These are phyloP conservation scores for Sarocladium kiliense DNA, from an alignment of 2,329 filamentous ascomycete genomes.

Conservation along the genomic window DNA sequence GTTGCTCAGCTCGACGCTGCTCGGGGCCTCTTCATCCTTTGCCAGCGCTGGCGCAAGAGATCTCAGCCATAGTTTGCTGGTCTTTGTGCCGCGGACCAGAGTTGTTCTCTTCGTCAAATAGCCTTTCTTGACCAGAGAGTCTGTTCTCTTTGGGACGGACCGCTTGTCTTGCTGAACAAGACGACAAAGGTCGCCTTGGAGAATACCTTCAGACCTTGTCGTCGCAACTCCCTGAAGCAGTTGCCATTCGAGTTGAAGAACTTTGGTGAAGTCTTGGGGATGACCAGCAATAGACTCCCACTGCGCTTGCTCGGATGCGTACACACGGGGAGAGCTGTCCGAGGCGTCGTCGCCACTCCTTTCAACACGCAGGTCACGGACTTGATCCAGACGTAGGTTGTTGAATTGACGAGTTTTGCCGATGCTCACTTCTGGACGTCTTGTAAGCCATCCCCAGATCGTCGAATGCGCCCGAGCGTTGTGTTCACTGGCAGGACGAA, in stretches of 20 bases:
- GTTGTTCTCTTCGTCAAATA: constrained; percentile 58
- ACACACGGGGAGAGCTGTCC: constrained; percentile 26
- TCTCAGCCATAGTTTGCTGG: constrained; percentile 58
- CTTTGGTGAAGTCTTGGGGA: constrained; percentile 50
- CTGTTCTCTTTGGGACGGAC: constrained; percentile 57
- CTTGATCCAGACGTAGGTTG: constrained; percentile 31
- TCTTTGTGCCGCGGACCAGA: constrained; percentile 53
- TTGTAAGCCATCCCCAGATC: constrained; percentile 31
- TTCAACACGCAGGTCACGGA: constrained; percentile 18
- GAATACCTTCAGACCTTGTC: constrained; percentile 47
- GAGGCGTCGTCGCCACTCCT: neutral
- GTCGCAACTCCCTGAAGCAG: constrained; percentile 54
- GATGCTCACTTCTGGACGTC: constrained; percentile 29
- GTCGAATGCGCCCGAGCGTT: constrained; percentile 21
- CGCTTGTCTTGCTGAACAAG: constrained; percentile 58
- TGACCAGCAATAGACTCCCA: constrained; percentile 58
- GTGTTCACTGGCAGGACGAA: constrained; percentile 2
- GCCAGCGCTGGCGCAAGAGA: constrained; percentile 44
- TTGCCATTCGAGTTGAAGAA: constrained; percentile 55
- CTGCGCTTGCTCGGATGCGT: constrained; percentile 49
- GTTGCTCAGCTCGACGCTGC: constrained; percentile 25
- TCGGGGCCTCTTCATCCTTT: constrained; percentile 24
- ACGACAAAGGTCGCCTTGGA: constrained; percentile 55
- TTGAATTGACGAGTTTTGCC: constrained; percentile 26
- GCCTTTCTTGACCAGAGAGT: constrained; percentile 53